phyloP scores from a whole-genome alignment of 805 yeast genomes.

The Cyberlindnera samutprakarnensis region DNA sequence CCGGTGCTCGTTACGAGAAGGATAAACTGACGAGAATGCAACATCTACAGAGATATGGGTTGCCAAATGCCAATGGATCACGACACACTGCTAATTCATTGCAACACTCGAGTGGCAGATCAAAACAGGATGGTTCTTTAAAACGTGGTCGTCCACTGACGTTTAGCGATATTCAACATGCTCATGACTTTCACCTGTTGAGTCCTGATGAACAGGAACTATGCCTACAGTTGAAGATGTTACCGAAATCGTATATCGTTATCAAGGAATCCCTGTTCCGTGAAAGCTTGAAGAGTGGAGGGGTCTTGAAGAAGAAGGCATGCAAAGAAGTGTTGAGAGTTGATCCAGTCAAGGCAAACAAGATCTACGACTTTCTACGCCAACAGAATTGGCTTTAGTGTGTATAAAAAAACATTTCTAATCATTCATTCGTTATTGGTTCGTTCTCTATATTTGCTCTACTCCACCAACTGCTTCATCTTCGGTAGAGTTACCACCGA shows the following conservation, averaged over 20 bases:
- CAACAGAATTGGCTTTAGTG: conserved; percentile 75
- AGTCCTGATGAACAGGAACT: conserved; percentile 84
- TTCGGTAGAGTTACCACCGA: neutral
- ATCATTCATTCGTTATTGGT: neutral
- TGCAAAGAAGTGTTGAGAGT: conserved; percentile 81
- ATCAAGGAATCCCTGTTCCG: conserved; percentile 85
- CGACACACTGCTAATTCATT: conserved; percentile 27
- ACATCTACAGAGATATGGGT: conserved; percentile 48
- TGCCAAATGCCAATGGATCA: conserved; percentile 21
- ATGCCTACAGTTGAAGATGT: conserved; percentile 74
- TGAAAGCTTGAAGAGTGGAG: conserved; percentile 81
- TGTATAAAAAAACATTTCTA: neutral
- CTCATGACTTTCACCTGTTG: conserved; percentile 75
- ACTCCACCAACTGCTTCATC: conserved; percentile 11
- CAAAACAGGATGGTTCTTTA: conserved; percentile 14
- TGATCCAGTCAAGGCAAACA: conserved; percentile 79
- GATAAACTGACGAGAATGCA: conserved; percentile 68
- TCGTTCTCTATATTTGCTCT: conserved; percentile 5
- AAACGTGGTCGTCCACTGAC: conserved; percentile 36
- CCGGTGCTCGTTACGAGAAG: conserved; percentile 79
- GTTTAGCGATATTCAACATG: conserved; percentile 63
- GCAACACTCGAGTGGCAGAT: conserved; percentile 18
- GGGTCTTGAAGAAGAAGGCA: conserved; percentile 70
- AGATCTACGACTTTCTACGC: conserved; percentile 87
- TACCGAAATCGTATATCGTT: conserved; percentile 91